phyloP scores from a whole-genome alignment of 78 protist genomes.

The Dictyostelium firmibasis region DNA sequence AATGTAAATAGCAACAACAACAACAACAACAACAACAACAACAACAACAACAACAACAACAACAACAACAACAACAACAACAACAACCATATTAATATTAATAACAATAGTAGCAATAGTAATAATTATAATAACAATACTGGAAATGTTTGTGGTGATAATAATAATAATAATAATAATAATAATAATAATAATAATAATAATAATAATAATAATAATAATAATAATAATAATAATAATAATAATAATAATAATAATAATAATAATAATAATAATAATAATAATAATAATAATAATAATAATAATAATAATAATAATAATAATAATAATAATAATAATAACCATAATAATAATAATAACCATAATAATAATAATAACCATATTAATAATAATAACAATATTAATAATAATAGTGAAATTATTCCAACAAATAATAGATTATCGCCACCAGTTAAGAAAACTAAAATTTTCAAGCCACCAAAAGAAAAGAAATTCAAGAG shows the following conservation, averaged over 20 bases:
- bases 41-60: not conserved
- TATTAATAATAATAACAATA: too few species aligned
- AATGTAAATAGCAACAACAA: not conserved
- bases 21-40: not conserved
- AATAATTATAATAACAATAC: not conserved
- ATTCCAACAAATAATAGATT: not conserved
- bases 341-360: too few species aligned
- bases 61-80: not conserved
- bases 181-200: not conserved
- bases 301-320: not conserved
- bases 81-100: not conserved
- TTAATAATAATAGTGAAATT: not conserved
- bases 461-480: not conserved
- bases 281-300: not conserved
- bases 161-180: not conserved
- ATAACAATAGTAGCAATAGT: not conserved
- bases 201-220: not conserved
- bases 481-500: not conserved
- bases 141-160: not conserved
- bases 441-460: not conserved
- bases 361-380: too few species aligned
- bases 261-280: not conserved
- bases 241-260: not conserved
- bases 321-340: too few species aligned
- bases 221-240: not conserved